Conservation (phyloP, 2,329 filamentous ascomycete species). For the Biscogniauxia sp. region DNA sequence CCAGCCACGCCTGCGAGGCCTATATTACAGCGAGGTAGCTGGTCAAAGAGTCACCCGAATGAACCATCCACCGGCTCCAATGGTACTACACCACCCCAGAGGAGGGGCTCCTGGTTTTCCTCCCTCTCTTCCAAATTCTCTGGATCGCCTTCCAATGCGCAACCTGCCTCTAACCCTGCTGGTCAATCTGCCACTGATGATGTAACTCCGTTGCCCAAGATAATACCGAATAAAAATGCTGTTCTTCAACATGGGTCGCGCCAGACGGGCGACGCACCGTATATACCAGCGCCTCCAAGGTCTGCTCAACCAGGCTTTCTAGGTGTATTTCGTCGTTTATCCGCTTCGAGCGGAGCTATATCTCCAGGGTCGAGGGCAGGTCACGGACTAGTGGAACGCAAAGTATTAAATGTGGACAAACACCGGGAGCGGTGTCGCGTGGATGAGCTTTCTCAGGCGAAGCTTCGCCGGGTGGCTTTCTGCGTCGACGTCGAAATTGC, state of each 20-base stretch:
- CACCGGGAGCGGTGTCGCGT: slow-evolving; percentile 77
- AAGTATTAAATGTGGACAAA: slow-evolving; percentile 79
- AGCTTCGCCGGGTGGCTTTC: slow-evolving; percentile 85
- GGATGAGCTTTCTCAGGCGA: slow-evolving; percentile 73
- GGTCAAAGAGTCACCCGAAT: slow-evolving; percentile 33
- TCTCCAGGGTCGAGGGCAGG: slow-evolving; percentile 48
- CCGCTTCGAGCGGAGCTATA: slow-evolving; percentile 58
- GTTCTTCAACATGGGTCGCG: slow-evolving; percentile 57
- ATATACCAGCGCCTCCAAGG: slow-evolving; percentile 73
- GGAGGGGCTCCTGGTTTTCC: slow-evolving; percentile 86
- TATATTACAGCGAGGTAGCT: slow-evolving; percentile 31
- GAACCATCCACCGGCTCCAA: slow-evolving; percentile 27
- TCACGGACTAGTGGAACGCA: slow-evolving; percentile 75
- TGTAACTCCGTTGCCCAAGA: slow-evolving; percentile 48
- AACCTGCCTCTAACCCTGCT: slow-evolving; percentile 28
- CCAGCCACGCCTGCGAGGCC: slow-evolving; percentile 24
- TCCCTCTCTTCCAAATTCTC: slow-evolving; percentile 93
- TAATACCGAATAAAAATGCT: slow-evolving; percentile 53
- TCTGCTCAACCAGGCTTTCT: slow-evolving; percentile 69
- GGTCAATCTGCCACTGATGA: slow-evolving; percentile 29
- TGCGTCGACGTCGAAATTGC: slow-evolving; percentile 98
- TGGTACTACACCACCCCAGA: slow-evolving; percentile 37
- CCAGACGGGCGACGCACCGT: slow-evolving; percentile 61
- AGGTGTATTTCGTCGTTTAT: slow-evolving; percentile 78
- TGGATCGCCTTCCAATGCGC: slow-evolving; percentile 43